Percentiles rank a stretch among this genome's conserved stretches.
These are phyloP conservation scores for Aureobasidium vineae DNA, from an alignment of 2,329 filamentous ascomycete species.

Conservation along the genomic window DNA sequence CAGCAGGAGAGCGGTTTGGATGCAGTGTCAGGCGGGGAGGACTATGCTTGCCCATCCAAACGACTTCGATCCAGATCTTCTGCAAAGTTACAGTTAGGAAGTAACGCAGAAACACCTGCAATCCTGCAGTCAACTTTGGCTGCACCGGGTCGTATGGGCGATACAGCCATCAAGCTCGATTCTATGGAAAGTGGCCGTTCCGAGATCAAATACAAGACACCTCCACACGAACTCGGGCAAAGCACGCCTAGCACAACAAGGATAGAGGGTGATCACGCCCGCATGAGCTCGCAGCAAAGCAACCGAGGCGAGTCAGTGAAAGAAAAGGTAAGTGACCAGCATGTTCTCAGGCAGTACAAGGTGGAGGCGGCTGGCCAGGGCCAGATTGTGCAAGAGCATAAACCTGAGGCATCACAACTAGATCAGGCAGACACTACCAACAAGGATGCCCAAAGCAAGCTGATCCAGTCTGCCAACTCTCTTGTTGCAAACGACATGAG, in stretches of 20 bases:
- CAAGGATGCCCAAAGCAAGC: not conserved
- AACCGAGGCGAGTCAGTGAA: not conserved
- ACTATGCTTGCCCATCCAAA: not conserved
- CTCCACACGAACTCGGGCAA: not conserved
- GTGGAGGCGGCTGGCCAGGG: not conserved
- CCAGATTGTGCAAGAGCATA: not conserved
- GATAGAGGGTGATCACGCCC: not conserved
- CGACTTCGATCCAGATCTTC: not conserved
- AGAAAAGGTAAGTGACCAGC: not conserved
- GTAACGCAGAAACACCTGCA: not conserved
- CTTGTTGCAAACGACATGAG: not conserved
- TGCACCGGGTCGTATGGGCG: not conserved
- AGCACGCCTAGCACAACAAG: not conserved
- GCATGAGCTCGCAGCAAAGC: not conserved
- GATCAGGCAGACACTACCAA: not conserved
- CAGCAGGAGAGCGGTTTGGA: not conserved
- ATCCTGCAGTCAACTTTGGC: not conserved
- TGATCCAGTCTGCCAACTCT: not conserved
- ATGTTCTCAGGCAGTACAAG: not conserved
- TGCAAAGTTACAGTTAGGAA: not conserved
- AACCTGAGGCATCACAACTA: not conserved
- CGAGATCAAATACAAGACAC: not conserved
- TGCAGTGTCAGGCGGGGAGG: no score
- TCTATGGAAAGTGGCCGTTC: not conserved
- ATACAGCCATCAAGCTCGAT: not conserved